phyloP scores from a whole-genome alignment of 257 asterid species.

The Petrea volubilis region DNA sequence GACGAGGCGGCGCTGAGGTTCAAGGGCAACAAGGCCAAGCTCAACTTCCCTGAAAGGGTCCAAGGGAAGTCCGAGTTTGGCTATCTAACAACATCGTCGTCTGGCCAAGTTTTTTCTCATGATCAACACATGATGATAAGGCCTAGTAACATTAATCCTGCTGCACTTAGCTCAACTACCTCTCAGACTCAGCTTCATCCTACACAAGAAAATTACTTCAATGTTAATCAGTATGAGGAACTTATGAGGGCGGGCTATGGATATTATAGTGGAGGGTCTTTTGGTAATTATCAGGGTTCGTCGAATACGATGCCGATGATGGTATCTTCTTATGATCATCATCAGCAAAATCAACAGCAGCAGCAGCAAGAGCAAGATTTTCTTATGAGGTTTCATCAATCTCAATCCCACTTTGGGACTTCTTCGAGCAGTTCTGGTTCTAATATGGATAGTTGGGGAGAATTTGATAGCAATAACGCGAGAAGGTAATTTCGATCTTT shows the following conservation, averaged over 20 bases:
- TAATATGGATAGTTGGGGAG: conserved; percentile 40
- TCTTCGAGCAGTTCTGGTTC: conserved; percentile 29
- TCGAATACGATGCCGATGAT: conserved; percentile 16
- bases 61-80: conserved; percentile 43
- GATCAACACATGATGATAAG: neutral
- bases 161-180: too few relatives aligned
- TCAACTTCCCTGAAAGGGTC: conserved; percentile 86
- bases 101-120: neutral
- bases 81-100: conserved; percentile 31
- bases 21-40: conserved; percentile 89
- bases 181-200: neutral
- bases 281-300: conserved; percentile 27
- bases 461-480: conserved; percentile 24
- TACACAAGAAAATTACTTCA: conserved; percentile 19
- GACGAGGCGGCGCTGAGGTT: conserved; percentile 82
- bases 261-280: conserved; percentile 22
- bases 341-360: conserved; percentile 28
- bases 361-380: conserved; percentile 31
- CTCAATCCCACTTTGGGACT: conserved; percentile 23
- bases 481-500: conserved; percentile 33
- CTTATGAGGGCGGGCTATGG: conserved; percentile 23
- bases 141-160: neutral
- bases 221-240: conserved; percentile 39
- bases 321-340: conserved; percentile 3
- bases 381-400: conserved; percentile 32